Base-by-base conservation (phyloP, 208 protist genomes). In the Naegleria fowleri region DNA sequence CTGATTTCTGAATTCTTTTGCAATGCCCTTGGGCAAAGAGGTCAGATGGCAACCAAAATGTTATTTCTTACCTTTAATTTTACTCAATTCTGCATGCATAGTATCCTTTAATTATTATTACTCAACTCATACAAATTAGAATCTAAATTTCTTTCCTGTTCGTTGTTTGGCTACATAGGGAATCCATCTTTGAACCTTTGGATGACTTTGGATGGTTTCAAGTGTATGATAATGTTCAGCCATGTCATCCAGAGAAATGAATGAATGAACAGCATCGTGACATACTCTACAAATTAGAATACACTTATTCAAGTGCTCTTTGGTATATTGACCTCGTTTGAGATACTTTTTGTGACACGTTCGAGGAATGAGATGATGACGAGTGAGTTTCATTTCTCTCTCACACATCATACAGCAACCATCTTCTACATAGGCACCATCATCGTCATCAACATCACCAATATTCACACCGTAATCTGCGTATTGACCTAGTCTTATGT, bases 381-480 rank as follows among this genome's bases (percentile, higher is more conserved):
- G 29, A n/a, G 90, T 91, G 29, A 91, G 25, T 38, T 83, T 7
- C 90, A 91, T 91, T 39, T 89, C 90, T n/a, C 90, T 38, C 5
- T 89, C 90, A 79, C 90, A 91, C n/a, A 91, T 19, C 3, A 90
- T 6, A 88, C 90, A 91, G n/a, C 88, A 22, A 76, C 90, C 90
- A 40, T 86, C 83, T 13, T 79, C 90, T 16, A 58, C 55, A 16
- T 89, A n/a, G 6, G 51, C 5, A 33, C 41, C 86, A 67, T 89
- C 86, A 6, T 89, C 86, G 39, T 89, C 86, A 38, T 88, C 85
- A 36, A n/a, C 83, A 33, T 25, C 9, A 33, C 55, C 85, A 39
- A 39, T 25, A 9, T 39, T 29, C 36, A 79, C n/a, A 36, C 67
- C 67, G 36, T 36, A 79, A 29, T 79, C 29, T 79, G 19, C 29